Conservation (phyloP, 768 basidiomycete species). For the Collybia mongolica region DNA sequence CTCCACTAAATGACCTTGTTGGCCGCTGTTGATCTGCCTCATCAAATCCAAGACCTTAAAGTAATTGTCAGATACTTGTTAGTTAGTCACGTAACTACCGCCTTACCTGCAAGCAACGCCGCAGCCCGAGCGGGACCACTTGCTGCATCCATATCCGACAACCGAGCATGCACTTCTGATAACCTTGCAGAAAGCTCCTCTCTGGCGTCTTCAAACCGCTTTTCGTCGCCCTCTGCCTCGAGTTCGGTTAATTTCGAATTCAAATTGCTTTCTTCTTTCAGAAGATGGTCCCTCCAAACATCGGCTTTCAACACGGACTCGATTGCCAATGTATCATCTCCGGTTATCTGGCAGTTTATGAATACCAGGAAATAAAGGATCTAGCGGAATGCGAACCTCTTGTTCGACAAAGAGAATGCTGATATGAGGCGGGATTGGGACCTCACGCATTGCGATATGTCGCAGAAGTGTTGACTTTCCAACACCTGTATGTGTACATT, state of each 20-base stretch:
- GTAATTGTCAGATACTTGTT: not conserved
- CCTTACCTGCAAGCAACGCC: constrained; percentile 76
- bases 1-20: constrained; percentile 90
- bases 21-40: constrained; percentile 82
- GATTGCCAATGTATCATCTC: constrained; percentile 90
- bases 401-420: constrained; percentile 98
- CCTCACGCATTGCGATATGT: constrained; percentile 92
- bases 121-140: constrained; percentile 95
- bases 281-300: constrained; percentile 92
- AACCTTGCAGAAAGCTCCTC: constrained; percentile 82
- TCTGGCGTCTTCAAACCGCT: constrained; percentile 77
- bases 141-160: constrained; percentile 98
- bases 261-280: constrained; percentile 79
- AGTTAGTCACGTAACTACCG: not conserved
- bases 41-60: constrained; percentile 83
- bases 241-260: constrained; percentile 72
- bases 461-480: constrained; percentile 96
- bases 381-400: constrained; percentile 54
- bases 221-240: constrained; percentile 75
- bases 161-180: constrained; percentile 83
- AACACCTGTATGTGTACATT: constrained; percentile 51
- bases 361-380: not conserved
- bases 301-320: constrained; percentile 99
- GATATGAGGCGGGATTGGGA: constrained; percentile 92
- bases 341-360: constrained; percentile 60